Conservation (phyloP, 257 asterid genomes). For the Penstemon newberryi region DNA sequence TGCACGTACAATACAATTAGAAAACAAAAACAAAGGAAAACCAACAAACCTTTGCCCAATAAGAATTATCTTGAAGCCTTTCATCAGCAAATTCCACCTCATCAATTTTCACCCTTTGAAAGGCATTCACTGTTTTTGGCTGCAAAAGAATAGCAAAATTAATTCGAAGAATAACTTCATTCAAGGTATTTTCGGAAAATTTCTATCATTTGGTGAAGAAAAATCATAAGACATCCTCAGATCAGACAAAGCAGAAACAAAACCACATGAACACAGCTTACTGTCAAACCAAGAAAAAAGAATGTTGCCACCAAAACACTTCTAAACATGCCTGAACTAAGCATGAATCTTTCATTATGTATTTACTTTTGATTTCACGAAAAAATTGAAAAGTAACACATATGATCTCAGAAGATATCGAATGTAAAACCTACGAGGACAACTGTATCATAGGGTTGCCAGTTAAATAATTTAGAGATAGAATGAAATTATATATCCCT, state of each 20-base stretch:
- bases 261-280: neutral
- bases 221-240: neutral
- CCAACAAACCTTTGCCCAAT: constrained; percentile 87
- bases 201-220: neutral
- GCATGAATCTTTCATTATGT: neutral
- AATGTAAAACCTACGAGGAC: constrained; percentile 4
- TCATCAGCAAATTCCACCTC: constrained; percentile 68
- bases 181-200: neutral
- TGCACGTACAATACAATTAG: neutral
- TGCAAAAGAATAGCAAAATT: constrained; percentile 41
- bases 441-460: constrained; percentile 2
- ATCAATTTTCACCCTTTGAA: constrained; percentile 67
- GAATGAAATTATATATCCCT: constrained; percentile 1
- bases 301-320: neutral
- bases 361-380: neutral
- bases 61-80: constrained; percentile 92
- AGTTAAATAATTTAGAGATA: neutral
- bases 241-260: neutral
- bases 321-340: constrained; percentile 4
- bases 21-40: constrained; percentile 1
- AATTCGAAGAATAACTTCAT: constrained; percentile 12
- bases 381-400: constrained; percentile 15
- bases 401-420: neutral
- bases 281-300: constrained; percentile 9
- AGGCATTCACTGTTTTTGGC: constrained; percentile 73